These are phyloP conservation scores for Rhododendron ovatum DNA, from an alignment of 148 eudicot species.

Conservation along the genomic window DNA sequence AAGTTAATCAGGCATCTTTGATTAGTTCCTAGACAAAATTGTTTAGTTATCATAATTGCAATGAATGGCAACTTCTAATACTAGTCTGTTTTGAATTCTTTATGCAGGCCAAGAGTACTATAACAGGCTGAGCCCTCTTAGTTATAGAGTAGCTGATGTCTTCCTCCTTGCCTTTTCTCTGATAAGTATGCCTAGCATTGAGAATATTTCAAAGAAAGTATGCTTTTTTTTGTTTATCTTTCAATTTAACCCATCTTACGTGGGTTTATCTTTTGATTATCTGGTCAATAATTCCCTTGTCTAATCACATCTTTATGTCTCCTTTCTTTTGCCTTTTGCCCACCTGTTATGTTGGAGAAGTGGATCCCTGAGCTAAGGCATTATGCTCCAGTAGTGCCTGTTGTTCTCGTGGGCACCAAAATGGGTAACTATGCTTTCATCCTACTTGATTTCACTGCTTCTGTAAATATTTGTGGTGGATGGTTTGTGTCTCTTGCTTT, in stretches of 20 bases:
- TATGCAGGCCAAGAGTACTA: slow-evolving; percentile 45
- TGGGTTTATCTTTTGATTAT: not conserved
- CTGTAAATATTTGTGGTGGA: slow-evolving; percentile 2
- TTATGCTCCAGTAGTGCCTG: slow-evolving; percentile 45
- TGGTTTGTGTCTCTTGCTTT: slow-evolving; percentile 14
- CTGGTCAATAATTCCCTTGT: not conserved
- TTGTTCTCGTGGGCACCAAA: slow-evolving; percentile 51
- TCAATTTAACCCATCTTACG: not conserved
- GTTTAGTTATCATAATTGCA: not conserved
- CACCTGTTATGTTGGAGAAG: slow-evolving; percentile 21
- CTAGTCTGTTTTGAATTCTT: not conserved
- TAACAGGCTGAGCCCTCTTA: slow-evolving; percentile 45
- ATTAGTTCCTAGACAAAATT: not conserved
- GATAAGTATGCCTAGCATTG: slow-evolving; percentile 47
- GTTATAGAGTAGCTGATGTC: slow-evolving; percentile 47
- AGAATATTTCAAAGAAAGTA: slow-evolving; percentile 39
- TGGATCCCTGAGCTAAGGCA: slow-evolving; percentile 49
- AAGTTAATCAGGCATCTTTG: not conserved
- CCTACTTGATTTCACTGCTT: not conserved
- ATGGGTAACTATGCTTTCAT: slow-evolving; percentile 26
- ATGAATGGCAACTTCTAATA: not conserved
- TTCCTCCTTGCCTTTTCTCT: slow-evolving; percentile 44
- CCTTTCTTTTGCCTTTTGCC: slow-evolving; percentile 13
- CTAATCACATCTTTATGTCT: slow-evolving; percentile 15
- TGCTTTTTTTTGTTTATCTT: slow-evolving; percentile 1